Base-by-base conservation (phyloP, 208 protist genomes). In the Porcisia hertigi region DNA sequence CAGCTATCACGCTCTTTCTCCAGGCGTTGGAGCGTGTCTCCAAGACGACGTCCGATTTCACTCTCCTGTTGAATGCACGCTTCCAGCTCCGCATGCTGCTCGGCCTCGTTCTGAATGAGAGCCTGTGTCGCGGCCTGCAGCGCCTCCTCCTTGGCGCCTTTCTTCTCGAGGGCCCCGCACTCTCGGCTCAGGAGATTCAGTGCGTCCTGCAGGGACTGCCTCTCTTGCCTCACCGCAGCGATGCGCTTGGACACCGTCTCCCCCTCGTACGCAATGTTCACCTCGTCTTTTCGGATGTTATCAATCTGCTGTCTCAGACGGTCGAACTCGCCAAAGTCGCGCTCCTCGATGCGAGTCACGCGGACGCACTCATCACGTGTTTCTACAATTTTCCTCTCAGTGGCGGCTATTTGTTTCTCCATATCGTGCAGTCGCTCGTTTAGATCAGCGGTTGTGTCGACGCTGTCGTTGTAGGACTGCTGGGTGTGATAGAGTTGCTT, bases 1-100 rank as follows among this genome's bases (percentile, higher is more conserved):
- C 93, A 98, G 73, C 93, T 92, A 55, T 98, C 94, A 12, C 95
- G 81, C 43, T 98, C 95, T 74, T 97, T 95, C 82, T 99, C 97
- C 6, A 99, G 85, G 11, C 82, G 76, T 64, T 90, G 87, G 47
- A 97, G 87, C 41, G 82, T 80, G 69, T 82, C 73, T 57, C 84
- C 79, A 55, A 96, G 83, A 9, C 84, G 84, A 8, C 75, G 58
- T 30, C 60, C 67, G 78, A 91, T 90, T 64, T 96, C 85, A 2
- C 73, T 75, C 74, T 96, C 94, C 55, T 86, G 88, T 12, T 69
- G 52, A 7, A 87, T 85, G 54, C 86, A 82, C 23, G 93, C 86
- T 53, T 94, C 77, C 25, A 92, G 82, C 57, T 94, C 86, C 11
- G 81, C 63, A 16, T 89, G 78, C 75, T 95, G 96, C 65, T 96